Evolutionary conservation across 192 early-diverging fungal genomes (phyloP).

Genomic region (Backusella tuberculispora): DNA sequence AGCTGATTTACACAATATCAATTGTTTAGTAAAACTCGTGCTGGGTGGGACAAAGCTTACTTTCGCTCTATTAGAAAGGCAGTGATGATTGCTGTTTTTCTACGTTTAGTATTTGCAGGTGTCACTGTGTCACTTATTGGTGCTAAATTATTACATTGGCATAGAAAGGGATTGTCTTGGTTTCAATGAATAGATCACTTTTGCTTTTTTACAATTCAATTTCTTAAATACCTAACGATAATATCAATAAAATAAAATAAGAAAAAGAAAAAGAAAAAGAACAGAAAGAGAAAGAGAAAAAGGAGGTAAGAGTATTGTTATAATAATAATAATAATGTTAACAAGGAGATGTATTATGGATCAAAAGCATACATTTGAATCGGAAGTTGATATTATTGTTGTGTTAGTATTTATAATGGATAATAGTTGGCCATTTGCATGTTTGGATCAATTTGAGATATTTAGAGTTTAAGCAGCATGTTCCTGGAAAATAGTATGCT

Average conservation of each 20-base stretch:
- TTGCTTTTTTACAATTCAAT: background rate
- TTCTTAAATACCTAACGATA: background rate
- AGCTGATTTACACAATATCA: background rate
- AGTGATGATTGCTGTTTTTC: constrained; percentile 16
- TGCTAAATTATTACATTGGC: constrained; percentile 6
- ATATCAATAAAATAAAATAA: too few species aligned
- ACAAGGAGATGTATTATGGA: background rate
- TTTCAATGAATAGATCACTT: background rate
- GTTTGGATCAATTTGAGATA: background rate
- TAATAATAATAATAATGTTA: background rate
- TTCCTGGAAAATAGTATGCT: background rate
- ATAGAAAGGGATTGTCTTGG: background rate
- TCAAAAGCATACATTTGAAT: background rate
- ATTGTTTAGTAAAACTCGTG: constrained; percentile 4
- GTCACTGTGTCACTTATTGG: background rate
- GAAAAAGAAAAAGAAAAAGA: too few species aligned
- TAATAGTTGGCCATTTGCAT: background rate
- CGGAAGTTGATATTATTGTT: background rate
- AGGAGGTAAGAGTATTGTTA: too few species aligned
- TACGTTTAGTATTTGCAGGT: constrained; percentile 13
- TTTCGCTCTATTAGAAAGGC: constrained; percentile 27
- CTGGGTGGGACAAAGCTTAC: constrained; percentile 19
- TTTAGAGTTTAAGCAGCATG: background rate
- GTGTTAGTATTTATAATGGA: background rate
- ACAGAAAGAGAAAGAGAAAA: too few species aligned